Base-by-base conservation (phyloP, 805 yeast species). In the Tetrapisispora taiwanensis region DNA sequence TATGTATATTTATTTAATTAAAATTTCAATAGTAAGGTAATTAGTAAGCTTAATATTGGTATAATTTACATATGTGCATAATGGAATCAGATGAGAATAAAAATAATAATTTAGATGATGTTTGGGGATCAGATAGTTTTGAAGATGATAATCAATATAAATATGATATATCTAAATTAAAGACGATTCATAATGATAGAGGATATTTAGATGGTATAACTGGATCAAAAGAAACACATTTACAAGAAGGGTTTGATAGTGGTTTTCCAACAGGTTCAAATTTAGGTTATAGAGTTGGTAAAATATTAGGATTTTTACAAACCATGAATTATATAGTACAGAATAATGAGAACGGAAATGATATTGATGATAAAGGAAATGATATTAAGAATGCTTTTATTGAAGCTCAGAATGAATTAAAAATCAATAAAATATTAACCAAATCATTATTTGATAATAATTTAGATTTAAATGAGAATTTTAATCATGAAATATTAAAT, bases 191-290 rank as follows among this genome's bases (percentile, higher is more conserved):
- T 57, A 70, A 70, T 8, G 84, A 84, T 50, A 81, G 81, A 49
- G 97, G 97, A 0, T 89, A 85, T 52, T 62, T 86, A 4, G 95
- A 83, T 48, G 97, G 97, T 0, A 56, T 89, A 6, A 69, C 85
- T 1, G 63, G 60, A 14, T 76, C 86, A 4, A 81, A 85, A 53
- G 94, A 84, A 51, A 62, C 63, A 7, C 75, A 81, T 34, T 65
- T 87, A 20, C 97, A 89, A 56, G 56, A 66, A 12, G 96, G 95
- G 0, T 89, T 90, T 56, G 94, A 89, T 58, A 71, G 67, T 2
- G 90, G 90, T 0, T 89, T 78, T 52, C 86, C 85, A 0, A 54
- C 66, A 2, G 97, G 97, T 1, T 86, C 92, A 0, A 56, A 55
- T 2, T 48, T 88, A 1, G 97, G 95, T 0, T 64, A 74, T 0